Base-by-base conservation (phyloP, 805 yeast species). In the Candida fluviatilis region DNA sequence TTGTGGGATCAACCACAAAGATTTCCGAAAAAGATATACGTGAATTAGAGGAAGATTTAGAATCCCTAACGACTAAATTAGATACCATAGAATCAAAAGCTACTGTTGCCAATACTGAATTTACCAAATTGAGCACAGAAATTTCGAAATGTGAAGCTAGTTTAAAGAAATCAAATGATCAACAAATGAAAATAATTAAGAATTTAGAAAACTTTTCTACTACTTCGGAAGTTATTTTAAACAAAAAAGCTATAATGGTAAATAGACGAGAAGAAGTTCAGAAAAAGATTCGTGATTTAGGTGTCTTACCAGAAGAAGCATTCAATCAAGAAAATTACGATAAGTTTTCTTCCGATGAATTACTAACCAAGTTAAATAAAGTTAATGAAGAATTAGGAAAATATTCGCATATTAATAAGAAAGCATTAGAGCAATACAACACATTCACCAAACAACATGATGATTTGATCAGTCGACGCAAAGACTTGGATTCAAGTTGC, bases 241-340 rank as follows among this genome's bases (percentile, higher is more conserved):
- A 84, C 15, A 82, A 76, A 50, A 84, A 80, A 46, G 69, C 84
- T 2, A 54, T 82, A 4, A 60, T 87, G 35, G 54, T 65, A 3
- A 64, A 70, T 31, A 73, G 95, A 46, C 73, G 85, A 42, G 86
- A 83, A 35, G 95, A 85, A 46, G 58, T 86, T 17, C 82, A 80
- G 46, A 76, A 73, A 42, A 84, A 78, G 51, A 81, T 89, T 21
- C 71, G 90, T 43, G 95, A 85, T 30, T 62, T 90, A 29, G 97
- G 97, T n/a, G 85, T 84, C 3, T 66, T 91, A 13, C 91, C 96
- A 0, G 96, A 89, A 51, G 89, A 85, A 38, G 89, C 93, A 0
- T 80, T 86, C 47, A 70, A 69, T 11, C 45, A 41, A 18, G 42
- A 52, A 2, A 54, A 62, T 1, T 76, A 69, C 50, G 71, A 69